A percentile compares a stretch with the other conserved stretches of the same genome.
phyloP scores from a whole-genome alignment of 1,139 yeast species.

The Scheffersomyces segobiensis region DNA sequence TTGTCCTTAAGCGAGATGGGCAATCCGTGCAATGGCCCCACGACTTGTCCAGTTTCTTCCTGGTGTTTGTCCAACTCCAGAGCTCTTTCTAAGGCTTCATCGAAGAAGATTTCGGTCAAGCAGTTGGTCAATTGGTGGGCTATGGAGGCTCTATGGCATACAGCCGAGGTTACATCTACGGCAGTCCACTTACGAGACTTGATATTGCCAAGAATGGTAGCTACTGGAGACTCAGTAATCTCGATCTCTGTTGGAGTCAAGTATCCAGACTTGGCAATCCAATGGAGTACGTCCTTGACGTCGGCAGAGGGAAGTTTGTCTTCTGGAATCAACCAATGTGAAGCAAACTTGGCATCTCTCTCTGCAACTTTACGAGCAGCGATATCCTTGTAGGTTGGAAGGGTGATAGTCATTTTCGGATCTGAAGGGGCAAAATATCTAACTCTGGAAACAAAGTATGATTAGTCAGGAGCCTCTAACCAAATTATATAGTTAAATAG shows the following conservation, averaged over 20 bases:
- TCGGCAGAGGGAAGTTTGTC: constrained; percentile 27
- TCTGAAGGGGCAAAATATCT: no score
- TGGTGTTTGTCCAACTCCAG: constrained; percentile 28
- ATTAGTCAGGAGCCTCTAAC: no score
- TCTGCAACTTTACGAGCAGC: constrained; percentile 34
- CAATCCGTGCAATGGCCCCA: constrained; percentile 39
- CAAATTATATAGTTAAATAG: no score
- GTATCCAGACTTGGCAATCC: constrained; percentile 29
- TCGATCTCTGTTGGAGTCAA: constrained; percentile 27
- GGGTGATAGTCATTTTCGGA: constrained; percentile 4
- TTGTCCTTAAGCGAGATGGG: constrained; percentile 51
- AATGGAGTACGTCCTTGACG: constrained; percentile 34
- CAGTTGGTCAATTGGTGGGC: constrained; percentile 49
- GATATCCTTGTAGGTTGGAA: constrained; percentile 25
- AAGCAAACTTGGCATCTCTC: constrained; percentile 36
- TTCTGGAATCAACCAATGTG: constrained; percentile 42
- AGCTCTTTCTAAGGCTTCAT: constrained; percentile 31
- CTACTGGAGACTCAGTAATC: constrained; percentile 39
- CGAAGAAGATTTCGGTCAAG: constrained; percentile 35
- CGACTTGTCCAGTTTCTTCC: constrained; percentile 20
- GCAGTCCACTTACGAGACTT: constrained; percentile 24
- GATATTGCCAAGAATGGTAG: constrained; percentile 35
- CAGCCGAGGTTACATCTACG: constrained; percentile 35
- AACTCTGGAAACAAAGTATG: no score
- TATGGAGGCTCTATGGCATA: constrained; percentile 42